Evolutionary conservation across 73 alveolate species (phyloP), one percentile per base, ranked within the genome.

Genomic region (Tetrahymena malaccensis): DNA sequence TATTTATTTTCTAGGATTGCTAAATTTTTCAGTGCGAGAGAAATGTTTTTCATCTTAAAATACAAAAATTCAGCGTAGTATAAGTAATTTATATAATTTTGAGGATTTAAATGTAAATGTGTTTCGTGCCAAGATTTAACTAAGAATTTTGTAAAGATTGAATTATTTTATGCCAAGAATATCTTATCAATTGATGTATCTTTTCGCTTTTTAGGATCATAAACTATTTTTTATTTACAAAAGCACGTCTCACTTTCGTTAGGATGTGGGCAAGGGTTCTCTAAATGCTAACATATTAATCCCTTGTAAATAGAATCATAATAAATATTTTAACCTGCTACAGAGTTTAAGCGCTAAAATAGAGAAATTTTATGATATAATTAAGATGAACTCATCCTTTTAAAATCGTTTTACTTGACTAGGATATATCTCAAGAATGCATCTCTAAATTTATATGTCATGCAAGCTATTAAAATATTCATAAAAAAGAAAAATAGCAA

Each of bases 81-180:
- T 89, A 95, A 50, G 38, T 95, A 43, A 34, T 55, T 50, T 15
- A 43, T 37, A 6, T 70, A 34, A 40, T 44, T 50, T 34, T 43
- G 70, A 17, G 50, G 94, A 40, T 70, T 21, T 27, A 43, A n/a
- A 12, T 43, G 12, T 4, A 95, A 58, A 58, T 95, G 93, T 7
- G 97, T 43, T 89, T 95, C 97, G 21, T 85, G 40, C 97, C 97
- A 95, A 12, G 95, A 70, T 85, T 95, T 95, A 15, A 95, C 50
- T 10, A 95, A 34, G 38, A 95, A 95, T 95, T 95, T 95, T 55
- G 94, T 89, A 89, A 95, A 40, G 34, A 95, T 55, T 34, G 95
- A 56, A 33, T 95, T 89, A 34, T 44, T 89, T 22, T 56, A 56
- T 31, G 94, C 89, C 93, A 93, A 95, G 25, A 70, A 70, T 27